Conservation (phyloP, 2,329 filamentous ascomycete species). For the Leptographium flavum region DNA sequence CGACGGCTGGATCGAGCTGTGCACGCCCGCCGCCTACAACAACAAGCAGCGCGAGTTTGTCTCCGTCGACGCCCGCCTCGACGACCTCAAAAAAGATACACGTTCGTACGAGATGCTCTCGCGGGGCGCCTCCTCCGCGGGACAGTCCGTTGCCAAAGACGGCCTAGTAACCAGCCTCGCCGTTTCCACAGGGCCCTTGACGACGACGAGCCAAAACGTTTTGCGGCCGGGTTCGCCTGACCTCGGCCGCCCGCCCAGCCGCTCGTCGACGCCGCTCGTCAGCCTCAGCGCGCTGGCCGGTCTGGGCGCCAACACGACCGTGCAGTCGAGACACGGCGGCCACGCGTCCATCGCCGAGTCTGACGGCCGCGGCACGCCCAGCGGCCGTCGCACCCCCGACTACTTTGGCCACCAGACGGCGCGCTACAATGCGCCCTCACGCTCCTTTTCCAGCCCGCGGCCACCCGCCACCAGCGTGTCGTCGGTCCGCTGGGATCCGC, state of each 20-base stretch:
- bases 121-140: conserved; percentile 23
- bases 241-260: background rate
- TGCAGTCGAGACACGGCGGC: background rate
- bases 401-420: conserved; percentile 42
- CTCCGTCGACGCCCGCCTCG: conserved; percentile 60
- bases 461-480: conserved; percentile 20
- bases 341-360: background rate
- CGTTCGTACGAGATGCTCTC: conserved; percentile 74
- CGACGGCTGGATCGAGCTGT: conserved; percentile 62
- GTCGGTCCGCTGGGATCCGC: conserved; percentile 26
- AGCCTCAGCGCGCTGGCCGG: background rate
- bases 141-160: conserved; percentile 7
- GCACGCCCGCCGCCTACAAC: conserved; percentile 28
- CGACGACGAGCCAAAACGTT: background rate
- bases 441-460: conserved; percentile 42
- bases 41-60: conserved; percentile 66
- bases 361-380: background rate
- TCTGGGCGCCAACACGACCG: background rate
- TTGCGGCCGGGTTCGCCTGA: no score
- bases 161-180: conserved; percentile 30
- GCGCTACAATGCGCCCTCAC: conserved; percentile 37
- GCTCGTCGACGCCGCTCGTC: background rate
- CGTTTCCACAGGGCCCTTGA: conserved; percentile 3
- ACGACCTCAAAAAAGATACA: conserved; percentile 44
- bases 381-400: conserved; percentile 34